Base-by-base conservation (phyloP, 1,139 yeast genomes). In the Eremothecium coryli region DNA sequence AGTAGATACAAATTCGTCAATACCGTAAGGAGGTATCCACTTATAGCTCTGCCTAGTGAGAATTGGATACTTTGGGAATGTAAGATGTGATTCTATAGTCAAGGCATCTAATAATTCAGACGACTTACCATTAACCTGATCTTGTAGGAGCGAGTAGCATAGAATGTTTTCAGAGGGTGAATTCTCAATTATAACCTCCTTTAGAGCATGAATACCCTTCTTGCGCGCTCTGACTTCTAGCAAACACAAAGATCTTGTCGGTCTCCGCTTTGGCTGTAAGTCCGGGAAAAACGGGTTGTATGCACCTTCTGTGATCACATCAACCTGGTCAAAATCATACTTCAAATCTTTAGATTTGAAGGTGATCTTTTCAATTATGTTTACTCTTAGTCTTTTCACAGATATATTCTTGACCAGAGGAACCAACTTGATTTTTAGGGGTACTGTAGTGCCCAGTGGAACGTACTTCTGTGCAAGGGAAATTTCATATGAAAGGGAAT, bases 391-490 rank as follows among this genome's bases (percentile, higher is more conserved):
- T 46, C 94, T 65, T 45, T 82, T 86, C 26, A 86, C 65, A 23
- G 68, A 64, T 3, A 86, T 71, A 42, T 76, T 73, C 52, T 79
- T 79, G 3, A 73, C 75, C 40, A 84, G 51, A 0, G 95, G 95
- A 1, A 79, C 71, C 25, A 86, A 64, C 52, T 80, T 82, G 44
- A 86, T 69, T 45, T 76, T 76, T 20, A 76, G 55, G 5, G 73
- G 69, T 9, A 73, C 51, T 32, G 75, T 76, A 6, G 78, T 68
- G 2, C 88, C 88, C 33, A 85, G 63, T 0, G 88, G 67, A 4
- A 84, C 74, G 56, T 71, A 84, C 48, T 84, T 82, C 42, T 71
- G 71, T 1, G 93, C 93, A 37, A 85, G 69, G 0, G 85, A 72
- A 21, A 86, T 71, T 45, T 82, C 82, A 56, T 86, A 86, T 40